Base-by-base conservation (phyloP, 2,329 filamentous ascomycete genomes). In the Ophiosphaerella korrae region DNA sequence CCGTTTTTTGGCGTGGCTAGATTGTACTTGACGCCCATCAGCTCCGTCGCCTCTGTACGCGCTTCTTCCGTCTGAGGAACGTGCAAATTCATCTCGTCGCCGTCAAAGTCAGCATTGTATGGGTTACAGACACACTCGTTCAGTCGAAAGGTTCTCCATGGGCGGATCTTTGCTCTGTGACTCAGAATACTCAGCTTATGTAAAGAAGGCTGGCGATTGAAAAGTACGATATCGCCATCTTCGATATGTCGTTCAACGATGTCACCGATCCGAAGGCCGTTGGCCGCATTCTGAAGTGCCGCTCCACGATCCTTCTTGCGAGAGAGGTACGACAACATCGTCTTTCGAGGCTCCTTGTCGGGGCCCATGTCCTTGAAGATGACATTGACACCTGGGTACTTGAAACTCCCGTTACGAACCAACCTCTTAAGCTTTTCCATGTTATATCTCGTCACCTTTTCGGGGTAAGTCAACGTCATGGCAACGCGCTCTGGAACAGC, bases 131-230 rank as follows among this genome's bases (percentile, higher is more conserved):
- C 94, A 83, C 94, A 99, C 73, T 99, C 94, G 71, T 99, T 99
- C 14, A 99, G 82, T 47, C 94, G 88, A 72, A 99, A 97, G 0
- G 94, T 99, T 73, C 92, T 87, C 87, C 94, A 96, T 0, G 93
- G 94, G 42, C 94, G 86, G 42, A 99, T 86, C 74, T 97, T 97
- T 63, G 88, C 94, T 67, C 89, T 86, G 78, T 99, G 94, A 68
- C 90, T 93, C 77, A 99, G 92, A 74, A 99, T 99, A 86, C 91
- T 96, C 59, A 99, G 88, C 74, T 97, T 99, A 81, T 99, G 94
- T 7, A 99, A 83, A 1, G 94, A 99, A 0, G 94, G 94, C 69
- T 99, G 94, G 55, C 94, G 90, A 71, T 99, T 99, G 82, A 99
- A 99, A 0, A 99, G 84, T 1, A 97, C 93, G 61, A 97, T 89